Base-by-base conservation (phyloP, 768 basidiomycete species). In the Leccinum rimulosum region DNA sequence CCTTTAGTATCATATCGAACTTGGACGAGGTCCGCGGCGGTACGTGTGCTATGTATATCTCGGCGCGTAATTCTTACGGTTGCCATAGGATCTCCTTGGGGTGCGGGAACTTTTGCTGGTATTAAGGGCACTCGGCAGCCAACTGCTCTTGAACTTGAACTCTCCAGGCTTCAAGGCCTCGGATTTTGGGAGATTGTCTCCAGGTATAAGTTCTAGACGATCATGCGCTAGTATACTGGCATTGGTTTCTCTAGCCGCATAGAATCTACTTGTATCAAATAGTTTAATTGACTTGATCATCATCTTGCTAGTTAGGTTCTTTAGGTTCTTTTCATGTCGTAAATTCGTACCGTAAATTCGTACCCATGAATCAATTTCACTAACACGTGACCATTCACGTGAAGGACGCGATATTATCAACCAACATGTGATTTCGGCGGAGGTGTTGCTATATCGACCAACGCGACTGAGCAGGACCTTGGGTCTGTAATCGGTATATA, bases 31-130 rank as follows among this genome's bases (percentile, higher is more conserved):
- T 79, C 25, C 84, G 81, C 54, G 87, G 87, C 58, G 87, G 86
- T 84, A 63, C 48, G 83, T 75, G 3, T 35, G 11, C 27, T 2
- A 9, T 36, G 43, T 45, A 45, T 45, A 45, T 22, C 19, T 45
- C 43, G 19, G 11, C 43, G 11, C 43, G 11, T 45, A 11, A 12
- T n/a, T 9, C 48, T 52, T 10, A 62, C 30, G 4, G 9, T 17
- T n/a, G 40, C 3, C 6, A 33, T 61, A 86, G 88, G 88, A 14
- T 87, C 87, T 15, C 83, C 91, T 22, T 93, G 85, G 83, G 91
- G 91, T 47, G 87, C 90, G 25, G 88, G 87, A 25, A 86, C 87
- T 11, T 80, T 81, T 61, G 79, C 85, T 33, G 79, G 73, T 1
- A 38, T 66, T 3, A 72, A 76, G 54, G 84, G 84, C 4, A 64